phyloP scores from a whole-genome alignment of 2,329 filamentous ascomycete genomes.

The Fusarium hostae region DNA sequence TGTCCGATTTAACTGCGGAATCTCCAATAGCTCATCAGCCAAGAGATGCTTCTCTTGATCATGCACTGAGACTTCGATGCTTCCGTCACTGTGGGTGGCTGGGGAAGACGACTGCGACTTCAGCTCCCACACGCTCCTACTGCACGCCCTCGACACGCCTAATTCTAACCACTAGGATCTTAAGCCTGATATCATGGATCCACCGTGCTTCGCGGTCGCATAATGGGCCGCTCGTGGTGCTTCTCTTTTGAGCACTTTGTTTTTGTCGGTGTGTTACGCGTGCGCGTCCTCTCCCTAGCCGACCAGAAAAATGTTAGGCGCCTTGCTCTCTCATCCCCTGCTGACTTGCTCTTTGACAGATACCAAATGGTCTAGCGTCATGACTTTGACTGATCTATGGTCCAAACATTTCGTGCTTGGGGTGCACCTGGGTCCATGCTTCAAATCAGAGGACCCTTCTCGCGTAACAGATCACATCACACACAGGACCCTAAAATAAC shows the following conservation, averaged over 20 bases:
- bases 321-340: slow-evolving; percentile 30
- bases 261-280: slow-evolving; percentile 53
- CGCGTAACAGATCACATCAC: slow-evolving; percentile 25
- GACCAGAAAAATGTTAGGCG: slow-evolving; percentile 29
- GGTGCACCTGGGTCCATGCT: slow-evolving; percentile 41
- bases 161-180: slow-evolving; percentile 41
- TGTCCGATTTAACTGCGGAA: slow-evolving; percentile 34
- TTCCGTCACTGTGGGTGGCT: slow-evolving; percentile 41
- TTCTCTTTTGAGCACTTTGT: slow-evolving; percentile 42
- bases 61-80: slow-evolving; percentile 15
- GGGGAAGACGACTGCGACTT: slow-evolving; percentile 35
- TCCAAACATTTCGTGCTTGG: slow-evolving; percentile 39
- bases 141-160: slow-evolving; percentile 32
- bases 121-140: slow-evolving; percentile 38
- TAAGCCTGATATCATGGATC: slow-evolving; percentile 45
- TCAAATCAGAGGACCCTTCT: slow-evolving; percentile 27
- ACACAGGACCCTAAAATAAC: neutral
- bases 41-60: slow-evolving; percentile 34
- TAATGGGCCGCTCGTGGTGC: slow-evolving; percentile 47
- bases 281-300: slow-evolving; percentile 44
- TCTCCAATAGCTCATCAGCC: slow-evolving; percentile 36
- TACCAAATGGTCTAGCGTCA: slow-evolving; percentile 39
- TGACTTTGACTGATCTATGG: slow-evolving; percentile 31
- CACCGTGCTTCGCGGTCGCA: slow-evolving; percentile 52
- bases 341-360: slow-evolving; percentile 38